Conservation (phyloP, 768 basidiomycete genomes). For the Mycena vulgaris region DNA sequence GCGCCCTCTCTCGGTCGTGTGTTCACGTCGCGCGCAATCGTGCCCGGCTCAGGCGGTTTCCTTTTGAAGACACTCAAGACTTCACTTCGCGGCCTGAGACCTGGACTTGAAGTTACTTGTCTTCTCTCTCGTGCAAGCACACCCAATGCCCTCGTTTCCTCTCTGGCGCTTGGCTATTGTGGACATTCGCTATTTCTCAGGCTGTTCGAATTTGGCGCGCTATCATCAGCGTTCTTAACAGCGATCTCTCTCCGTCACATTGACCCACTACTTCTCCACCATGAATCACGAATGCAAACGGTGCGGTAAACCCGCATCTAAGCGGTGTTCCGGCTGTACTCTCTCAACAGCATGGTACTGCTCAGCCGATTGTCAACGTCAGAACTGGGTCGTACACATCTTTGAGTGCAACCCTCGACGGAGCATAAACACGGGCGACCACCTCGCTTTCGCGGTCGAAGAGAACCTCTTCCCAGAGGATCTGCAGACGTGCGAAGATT, state of each 20-base stretch:
- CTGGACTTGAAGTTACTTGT: too few species aligned
- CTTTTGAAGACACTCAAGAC: too few species aligned
- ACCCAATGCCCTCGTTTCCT: too few species aligned
- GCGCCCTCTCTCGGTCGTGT: too few species aligned
- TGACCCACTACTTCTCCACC: neutral
- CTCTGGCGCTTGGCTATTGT: too few species aligned
- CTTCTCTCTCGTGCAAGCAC: too few species aligned
- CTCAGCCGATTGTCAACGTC: slow-evolving; percentile 47
- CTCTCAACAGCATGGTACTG: slow-evolving; percentile 50
- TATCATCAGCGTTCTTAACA: neutral
- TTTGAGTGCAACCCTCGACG: slow-evolving; percentile 47
- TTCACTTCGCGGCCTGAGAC: too few species aligned
- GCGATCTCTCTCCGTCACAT: neutral
- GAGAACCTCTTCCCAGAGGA: slow-evolving; percentile 42
- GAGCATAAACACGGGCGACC: slow-evolving; percentile 42
- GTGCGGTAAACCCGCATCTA: slow-evolving; percentile 17
- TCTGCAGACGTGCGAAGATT: slow-evolving; percentile 44
- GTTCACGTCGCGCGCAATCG: too few species aligned
- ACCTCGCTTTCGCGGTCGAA: slow-evolving; percentile 40
- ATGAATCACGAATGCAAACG: slow-evolving; percentile 14
- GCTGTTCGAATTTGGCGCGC: neutral
- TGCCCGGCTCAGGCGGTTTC: too few species aligned
- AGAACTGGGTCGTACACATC: slow-evolving; percentile 50
- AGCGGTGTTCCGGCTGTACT: slow-evolving; percentile 11
- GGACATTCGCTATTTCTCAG: too few species aligned